Base-by-base conservation (phyloP, 1,139 yeast species). In the Eremothecium sinecaudum region DNA sequence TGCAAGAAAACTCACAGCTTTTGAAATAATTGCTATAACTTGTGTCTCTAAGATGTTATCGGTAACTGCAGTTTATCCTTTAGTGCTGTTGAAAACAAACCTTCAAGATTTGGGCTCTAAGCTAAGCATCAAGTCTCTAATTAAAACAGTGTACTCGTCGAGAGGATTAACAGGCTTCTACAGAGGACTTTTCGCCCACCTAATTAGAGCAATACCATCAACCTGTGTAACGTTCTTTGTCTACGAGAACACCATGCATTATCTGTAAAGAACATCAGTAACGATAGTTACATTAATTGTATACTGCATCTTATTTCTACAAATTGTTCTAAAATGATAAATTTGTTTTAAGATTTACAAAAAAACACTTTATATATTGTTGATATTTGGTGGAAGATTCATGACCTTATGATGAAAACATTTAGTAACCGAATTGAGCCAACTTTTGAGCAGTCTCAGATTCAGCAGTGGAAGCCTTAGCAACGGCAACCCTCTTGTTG, bases 401-500 rank as follows among this genome's bases (percentile, higher is more conserved):
- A 33, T 37, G 39, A 27, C 30, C 30, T 39, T 38, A 40, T 42
- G 43, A 43, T 49, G 42, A 41, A 41, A 45, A 42, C 38, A 52
- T 55, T 75, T 79, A 80, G 75, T 80, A 80, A 73, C 92, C 92
- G 59, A 80, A 69, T 65, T 84, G 64, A 64, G 90, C 83, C 66
- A 80, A 79, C 71, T 80, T 72, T 67, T 78, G 67, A 56, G 86
- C 77, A 63, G 71, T 86, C 56, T 79, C 83, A 56, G 87, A 70
- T 63, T 77, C 83, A 46, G 67, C 63, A 49, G 61, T 56, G 51
- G 84, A 65, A 51, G 86, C 65, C 66, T 73, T 71, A 63, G 94
- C 97, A 64, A 86, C 77, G 54, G 73, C 72, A 55, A 79, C 70
- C 81, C 86, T 90, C 80, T 83, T 82, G 68, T 80, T 72, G 65